phyloP scores from a whole-genome alignment of 2,329 filamentous ascomycete genomes.

The Alternaria metachromatica region DNA sequence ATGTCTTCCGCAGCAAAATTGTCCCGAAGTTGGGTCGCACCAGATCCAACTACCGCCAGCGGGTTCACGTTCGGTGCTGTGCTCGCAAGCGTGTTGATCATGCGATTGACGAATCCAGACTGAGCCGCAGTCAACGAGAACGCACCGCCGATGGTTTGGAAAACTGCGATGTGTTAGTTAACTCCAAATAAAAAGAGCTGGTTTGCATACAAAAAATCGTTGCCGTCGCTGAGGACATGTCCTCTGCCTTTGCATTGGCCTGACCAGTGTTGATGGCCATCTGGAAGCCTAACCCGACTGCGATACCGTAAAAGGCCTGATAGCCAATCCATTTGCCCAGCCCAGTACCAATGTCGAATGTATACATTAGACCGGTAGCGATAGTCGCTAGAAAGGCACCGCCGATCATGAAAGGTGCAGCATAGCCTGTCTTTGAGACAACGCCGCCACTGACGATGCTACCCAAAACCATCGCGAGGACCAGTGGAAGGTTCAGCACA shows the following conservation, averaged over 20 bases:
- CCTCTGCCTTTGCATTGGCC: constrained; percentile 36
- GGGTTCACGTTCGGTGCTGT: constrained; percentile 36
- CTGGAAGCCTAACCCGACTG: constrained; percentile 32
- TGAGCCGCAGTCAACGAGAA: constrained; percentile 51
- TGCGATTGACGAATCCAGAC: constrained; percentile 50
- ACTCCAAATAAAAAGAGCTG: not conserved
- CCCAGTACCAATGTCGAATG: constrained; percentile 45
- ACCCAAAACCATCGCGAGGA: constrained; percentile 41
- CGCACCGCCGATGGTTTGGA: constrained; percentile 50
- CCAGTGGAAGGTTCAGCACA: constrained; percentile 52
- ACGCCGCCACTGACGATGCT: constrained; percentile 1
- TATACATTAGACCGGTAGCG: constrained; percentile 53
- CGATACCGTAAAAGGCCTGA: constrained; percentile 53
- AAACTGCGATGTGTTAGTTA: constrained; percentile 27
- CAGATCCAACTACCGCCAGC: constrained; percentile 43
- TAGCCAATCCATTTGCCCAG: constrained; percentile 55
- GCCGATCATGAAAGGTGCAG: constrained; percentile 40
- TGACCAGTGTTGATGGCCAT: constrained; percentile 48
- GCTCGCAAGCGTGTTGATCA: constrained; percentile 37
- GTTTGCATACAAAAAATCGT: constrained; percentile 38
- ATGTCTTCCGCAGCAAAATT: constrained; percentile 8
- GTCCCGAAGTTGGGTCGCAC: constrained; percentile 49
- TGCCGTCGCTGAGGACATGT: constrained; percentile 47
- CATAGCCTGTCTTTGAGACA: constrained; percentile 40
- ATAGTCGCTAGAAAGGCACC: constrained; percentile 41